phyloP scores from a whole-genome alignment of 2,329 filamentous ascomycete species.

The Penicillium italicum region DNA sequence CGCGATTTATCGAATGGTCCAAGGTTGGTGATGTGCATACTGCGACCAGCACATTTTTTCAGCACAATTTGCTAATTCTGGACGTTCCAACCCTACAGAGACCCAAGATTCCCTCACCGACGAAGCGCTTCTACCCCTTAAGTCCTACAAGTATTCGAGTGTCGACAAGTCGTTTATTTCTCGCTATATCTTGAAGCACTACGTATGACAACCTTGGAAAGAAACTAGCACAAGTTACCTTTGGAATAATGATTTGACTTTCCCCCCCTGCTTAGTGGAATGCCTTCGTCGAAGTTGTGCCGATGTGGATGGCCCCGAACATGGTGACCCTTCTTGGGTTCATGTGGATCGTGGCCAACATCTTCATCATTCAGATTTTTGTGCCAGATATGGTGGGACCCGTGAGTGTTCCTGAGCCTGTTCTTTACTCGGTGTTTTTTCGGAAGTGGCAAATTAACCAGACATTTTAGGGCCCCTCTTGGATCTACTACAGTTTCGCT shows the following conservation, averaged over 20 bases:
- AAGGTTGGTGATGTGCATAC: constrained; percentile 29
- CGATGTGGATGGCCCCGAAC: constrained; percentile 95
- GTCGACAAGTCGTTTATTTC: constrained; percentile 95
- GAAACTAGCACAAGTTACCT: too few species aligned
- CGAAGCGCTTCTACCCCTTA: constrained; percentile 84
- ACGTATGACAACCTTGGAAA: constrained; percentile 59
- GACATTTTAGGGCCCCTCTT: constrained; percentile 66
- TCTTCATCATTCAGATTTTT: constrained; percentile 68
- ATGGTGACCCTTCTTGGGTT: constrained; percentile 96
- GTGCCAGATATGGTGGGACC: constrained; percentile 90
- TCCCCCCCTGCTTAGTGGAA: constrained; percentile 69
- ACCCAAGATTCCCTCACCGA: constrained; percentile 67
- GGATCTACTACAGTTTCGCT: constrained; percentile 95
- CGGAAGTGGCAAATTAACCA: constrained; percentile 11
- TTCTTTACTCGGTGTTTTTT: not conserved
- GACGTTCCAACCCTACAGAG: constrained; percentile 21
- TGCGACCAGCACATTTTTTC: not conserved
- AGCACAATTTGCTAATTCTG: not conserved
- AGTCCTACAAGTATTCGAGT: constrained; percentile 94
- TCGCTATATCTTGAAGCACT: constrained; percentile 88
- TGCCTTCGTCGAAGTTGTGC: constrained; percentile 84
- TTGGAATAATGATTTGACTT: not conserved
- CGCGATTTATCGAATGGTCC: constrained; percentile 33
- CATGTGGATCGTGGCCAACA: constrained; percentile 85
- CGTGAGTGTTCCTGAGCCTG: constrained; percentile 50